A percentile compares a stretch with the other conserved stretches of the same genome.
Conservation (phyloP, 2,329 filamentous ascomycete genomes). For the Neoscytalidium dimidiatum region DNA sequence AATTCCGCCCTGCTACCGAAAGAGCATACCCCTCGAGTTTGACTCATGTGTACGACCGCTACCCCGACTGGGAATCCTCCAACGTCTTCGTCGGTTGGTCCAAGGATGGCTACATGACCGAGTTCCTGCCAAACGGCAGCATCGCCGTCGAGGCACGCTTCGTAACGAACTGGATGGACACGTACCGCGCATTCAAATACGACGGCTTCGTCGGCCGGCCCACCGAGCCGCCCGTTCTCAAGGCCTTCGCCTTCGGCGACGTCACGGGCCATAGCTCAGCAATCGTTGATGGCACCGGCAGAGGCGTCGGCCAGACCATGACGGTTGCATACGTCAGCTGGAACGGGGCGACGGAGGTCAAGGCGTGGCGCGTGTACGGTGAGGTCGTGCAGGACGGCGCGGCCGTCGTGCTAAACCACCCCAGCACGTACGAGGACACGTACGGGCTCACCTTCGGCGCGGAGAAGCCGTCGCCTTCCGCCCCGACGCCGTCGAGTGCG, state of each 20-base stretch:
- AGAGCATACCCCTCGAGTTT: neutral
- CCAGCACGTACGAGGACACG: neutral
- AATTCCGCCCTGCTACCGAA: neutral
- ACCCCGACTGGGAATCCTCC: slow-evolving; percentile 26
- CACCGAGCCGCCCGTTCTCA: slow-evolving; percentile 30
- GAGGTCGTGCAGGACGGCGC: neutral
- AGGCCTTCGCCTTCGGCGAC: slow-evolving; percentile 31
- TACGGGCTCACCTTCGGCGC: neutral
- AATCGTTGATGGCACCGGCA: slow-evolving; percentile 15
- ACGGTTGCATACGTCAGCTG: slow-evolving; percentile 52
- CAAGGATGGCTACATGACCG: slow-evolving; percentile 35
- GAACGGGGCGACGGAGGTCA: slow-evolving; percentile 54
- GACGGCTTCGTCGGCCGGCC: slow-evolving; percentile 37
- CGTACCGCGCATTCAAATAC: slow-evolving; percentile 42
- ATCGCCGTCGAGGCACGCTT: slow-evolving; percentile 37
- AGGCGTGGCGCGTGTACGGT: slow-evolving; percentile 40
- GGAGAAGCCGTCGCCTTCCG: neutral
- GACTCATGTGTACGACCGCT: neutral
- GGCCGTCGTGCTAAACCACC: neutral
- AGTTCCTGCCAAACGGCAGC: slow-evolving; percentile 32
- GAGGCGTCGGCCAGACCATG: neutral
- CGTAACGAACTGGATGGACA: slow-evolving; percentile 33
- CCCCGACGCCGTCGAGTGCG: too few relatives aligned
- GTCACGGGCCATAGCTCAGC: neutral
- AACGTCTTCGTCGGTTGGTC: slow-evolving; percentile 42